Evolutionary conservation across 1,139 yeast genomes (phyloP).

Genomic region (Blastobotrys proliferans): DNA sequence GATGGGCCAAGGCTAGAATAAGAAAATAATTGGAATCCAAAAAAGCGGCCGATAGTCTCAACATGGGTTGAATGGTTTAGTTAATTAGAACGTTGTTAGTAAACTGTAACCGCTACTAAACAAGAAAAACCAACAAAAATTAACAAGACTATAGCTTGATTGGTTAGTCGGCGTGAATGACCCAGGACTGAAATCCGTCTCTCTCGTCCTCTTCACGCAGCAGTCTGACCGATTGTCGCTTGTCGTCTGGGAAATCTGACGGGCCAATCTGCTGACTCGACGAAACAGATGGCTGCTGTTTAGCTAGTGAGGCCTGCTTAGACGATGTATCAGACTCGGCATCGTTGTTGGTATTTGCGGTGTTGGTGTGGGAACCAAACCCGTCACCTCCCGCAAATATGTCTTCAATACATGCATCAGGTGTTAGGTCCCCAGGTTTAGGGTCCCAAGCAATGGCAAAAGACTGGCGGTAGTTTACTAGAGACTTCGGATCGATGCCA

Average conservation of each 20-base stretch:
- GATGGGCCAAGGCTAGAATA: too few species aligned
- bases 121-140: too few species aligned
- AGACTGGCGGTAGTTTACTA: conserved; percentile 45
- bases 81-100: too few species aligned
- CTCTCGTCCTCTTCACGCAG: conserved; percentile 22
- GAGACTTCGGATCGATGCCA: neutral
- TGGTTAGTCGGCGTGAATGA: conserved; percentile 6
- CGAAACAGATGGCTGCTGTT: conserved; percentile 5
- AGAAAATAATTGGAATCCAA: too few species aligned
- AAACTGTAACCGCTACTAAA: too few species aligned
- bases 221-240: conserved; percentile 8
- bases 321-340: neutral
- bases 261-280: conserved; percentile 1
- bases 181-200: conserved; percentile 24
- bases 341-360: neutral
- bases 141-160: neutral
- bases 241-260: conserved; percentile 6
- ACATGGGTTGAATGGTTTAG: too few species aligned
- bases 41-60: too few species aligned
- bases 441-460: conserved; percentile 77
- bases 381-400: conserved; percentile 73
- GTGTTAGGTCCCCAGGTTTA: conserved; percentile 67
- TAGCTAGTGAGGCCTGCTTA: neutral
- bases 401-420: conserved; percentile 70
- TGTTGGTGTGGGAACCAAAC: conserved; percentile 28